Conservation (phyloP, 2,329 filamentous ascomycete genomes). For the Aureobasidium lini region DNA sequence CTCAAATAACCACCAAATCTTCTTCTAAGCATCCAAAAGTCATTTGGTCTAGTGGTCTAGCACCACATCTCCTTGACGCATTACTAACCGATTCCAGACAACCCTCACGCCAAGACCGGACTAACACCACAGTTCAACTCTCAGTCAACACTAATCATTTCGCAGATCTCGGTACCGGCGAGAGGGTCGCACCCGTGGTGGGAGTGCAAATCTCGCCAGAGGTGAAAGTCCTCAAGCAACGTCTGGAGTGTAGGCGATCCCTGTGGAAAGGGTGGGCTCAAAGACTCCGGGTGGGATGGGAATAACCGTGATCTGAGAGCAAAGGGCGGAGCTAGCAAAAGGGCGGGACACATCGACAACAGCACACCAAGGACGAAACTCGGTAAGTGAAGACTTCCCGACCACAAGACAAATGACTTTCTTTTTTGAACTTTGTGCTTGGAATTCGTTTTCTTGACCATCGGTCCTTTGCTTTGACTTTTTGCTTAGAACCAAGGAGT, state of each 20-base stretch:
- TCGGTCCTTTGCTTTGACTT: neutral
- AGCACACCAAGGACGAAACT: neutral
- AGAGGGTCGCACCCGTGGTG: neutral
- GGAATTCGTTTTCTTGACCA: neutral
- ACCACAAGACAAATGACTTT: neutral
- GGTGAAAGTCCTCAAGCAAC: constrained; percentile 6
- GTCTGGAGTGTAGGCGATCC: neutral
- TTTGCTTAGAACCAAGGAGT: too few relatives aligned
- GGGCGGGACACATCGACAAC: neutral
- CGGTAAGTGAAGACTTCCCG: neutral
- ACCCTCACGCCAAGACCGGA: too few relatives aligned
- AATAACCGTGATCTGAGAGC: neutral
- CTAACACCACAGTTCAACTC: constrained; percentile 1
- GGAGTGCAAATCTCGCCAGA: neutral
- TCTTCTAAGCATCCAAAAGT: neutral
- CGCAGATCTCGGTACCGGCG: neutral
- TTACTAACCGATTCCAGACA: neutral
- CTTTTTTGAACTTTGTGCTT: neutral
- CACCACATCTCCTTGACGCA: neutral
- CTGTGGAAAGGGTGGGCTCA: neutral
- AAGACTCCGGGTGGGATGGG: neutral
- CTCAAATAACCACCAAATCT: neutral
- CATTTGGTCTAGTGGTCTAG: constrained; percentile 1
- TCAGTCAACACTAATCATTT: neutral
- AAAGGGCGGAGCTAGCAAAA: neutral